phyloP scores from a whole-genome alignment of 805 yeast species.

The Wickerhamomyces hampshirensis region DNA sequence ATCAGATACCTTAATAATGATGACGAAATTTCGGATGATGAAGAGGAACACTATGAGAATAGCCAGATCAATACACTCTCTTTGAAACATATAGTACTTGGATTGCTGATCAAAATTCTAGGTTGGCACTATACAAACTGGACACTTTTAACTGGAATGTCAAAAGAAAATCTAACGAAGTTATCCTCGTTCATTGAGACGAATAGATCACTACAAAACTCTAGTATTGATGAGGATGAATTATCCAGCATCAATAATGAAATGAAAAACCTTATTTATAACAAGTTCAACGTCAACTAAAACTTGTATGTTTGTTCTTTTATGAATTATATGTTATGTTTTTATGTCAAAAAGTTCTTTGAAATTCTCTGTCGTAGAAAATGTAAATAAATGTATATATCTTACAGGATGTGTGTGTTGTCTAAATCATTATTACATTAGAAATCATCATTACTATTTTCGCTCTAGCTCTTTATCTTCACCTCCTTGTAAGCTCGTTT shows the following conservation, averaged over 20 bases:
- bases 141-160: slow-evolving; percentile 14
- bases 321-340: neutral
- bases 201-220: slow-evolving; percentile 5
- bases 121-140: slow-evolving; percentile 7
- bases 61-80: slow-evolving; percentile 5
- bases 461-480: slow-evolving; percentile 1
- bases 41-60: no score
- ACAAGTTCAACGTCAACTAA: slow-evolving; percentile 18
- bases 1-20: slow-evolving; percentile 7
- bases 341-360: neutral
- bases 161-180: slow-evolving; percentile 1
- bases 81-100: slow-evolving; percentile 12
- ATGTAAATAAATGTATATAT: no score
- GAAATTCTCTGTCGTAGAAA: no score
- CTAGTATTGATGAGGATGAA: slow-evolving; percentile 10
- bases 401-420: no score
- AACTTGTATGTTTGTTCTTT: neutral
- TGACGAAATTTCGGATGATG: no score
- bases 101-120: slow-evolving; percentile 5
- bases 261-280: slow-evolving; percentile 18
- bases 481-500: slow-evolving; percentile 7
- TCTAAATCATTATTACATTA: slow-evolving; percentile 3
- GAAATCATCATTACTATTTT: slow-evolving; percentile 1
- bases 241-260: slow-evolving; percentile 16
- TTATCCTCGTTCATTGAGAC: slow-evolving; percentile 3